Percentiles rank a stretch among this genome's conserved stretches.
These are phyloP conservation scores for Fonticula alba DNA, from an alignment of 78 protist species.

Conservation along the genomic window DNA sequence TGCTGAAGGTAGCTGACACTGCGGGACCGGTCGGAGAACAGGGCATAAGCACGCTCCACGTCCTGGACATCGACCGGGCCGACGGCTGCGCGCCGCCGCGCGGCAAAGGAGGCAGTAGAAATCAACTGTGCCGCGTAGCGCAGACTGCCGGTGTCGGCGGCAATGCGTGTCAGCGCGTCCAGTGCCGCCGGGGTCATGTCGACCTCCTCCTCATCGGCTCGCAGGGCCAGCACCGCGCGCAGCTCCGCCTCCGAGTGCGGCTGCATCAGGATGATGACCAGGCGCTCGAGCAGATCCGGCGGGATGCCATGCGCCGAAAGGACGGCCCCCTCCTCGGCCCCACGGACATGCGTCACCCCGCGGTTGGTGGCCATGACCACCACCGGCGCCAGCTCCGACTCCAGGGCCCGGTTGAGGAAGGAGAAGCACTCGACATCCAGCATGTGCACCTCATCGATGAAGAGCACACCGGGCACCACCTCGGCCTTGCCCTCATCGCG, in stretches of 20 bases:
- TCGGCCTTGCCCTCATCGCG: constrained; percentile 99
- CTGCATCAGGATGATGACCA: constrained; percentile 81
- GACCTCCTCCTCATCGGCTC: constrained; percentile 88
- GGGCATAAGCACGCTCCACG: constrained; percentile 53
- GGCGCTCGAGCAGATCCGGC: constrained; percentile 74
- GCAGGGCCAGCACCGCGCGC: constrained; percentile 46
- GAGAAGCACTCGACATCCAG: constrained; percentile 99
- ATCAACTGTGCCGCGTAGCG: constrained; percentile 89
- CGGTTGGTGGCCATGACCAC: constrained; percentile 99
- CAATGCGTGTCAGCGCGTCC: constrained; percentile 48
- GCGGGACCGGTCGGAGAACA: constrained; percentile 75
- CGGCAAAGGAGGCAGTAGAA: constrained; percentile 26
- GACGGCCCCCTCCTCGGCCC: constrained; percentile 58
- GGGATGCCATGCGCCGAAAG: constrained; percentile 96
- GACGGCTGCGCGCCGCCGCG: constrained; percentile 1
- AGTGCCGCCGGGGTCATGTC: constrained; percentile 64
- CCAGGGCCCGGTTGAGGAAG: constrained; percentile 93
- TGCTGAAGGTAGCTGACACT: constrained; percentile 56
- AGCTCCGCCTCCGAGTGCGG: constrained; percentile 66
- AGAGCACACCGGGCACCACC: constrained; percentile 96
- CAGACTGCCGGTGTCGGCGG: constrained; percentile 53
- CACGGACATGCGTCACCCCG: constrained; percentile 66
- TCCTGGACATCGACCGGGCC: constrained; percentile 50
- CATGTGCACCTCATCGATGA: constrained; percentile 99
- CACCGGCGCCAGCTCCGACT: constrained; percentile 92